These are phyloP conservation scores for Pichia inconspicua DNA, from an alignment of 1,139 yeast species.

Conservation along the genomic window DNA sequence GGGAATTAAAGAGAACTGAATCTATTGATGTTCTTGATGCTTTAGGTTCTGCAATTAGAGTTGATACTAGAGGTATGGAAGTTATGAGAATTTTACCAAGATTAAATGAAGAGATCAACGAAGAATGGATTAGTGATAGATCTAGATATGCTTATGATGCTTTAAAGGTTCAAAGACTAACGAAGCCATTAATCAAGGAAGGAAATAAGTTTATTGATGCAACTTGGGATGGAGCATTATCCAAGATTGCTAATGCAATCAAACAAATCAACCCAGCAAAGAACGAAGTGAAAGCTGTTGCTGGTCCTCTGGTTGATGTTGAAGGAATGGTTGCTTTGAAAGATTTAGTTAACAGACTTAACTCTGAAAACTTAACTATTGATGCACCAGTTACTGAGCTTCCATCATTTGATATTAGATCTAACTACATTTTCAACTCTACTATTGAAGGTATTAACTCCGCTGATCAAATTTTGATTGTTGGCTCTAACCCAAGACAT, in stretches of 20 bases:
- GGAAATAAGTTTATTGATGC: conserved; percentile 68
- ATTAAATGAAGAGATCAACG: conserved; percentile 78
- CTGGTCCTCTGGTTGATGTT: conserved; percentile 78
- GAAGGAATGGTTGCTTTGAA: conserved; percentile 78
- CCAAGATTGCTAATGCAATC: conserved; percentile 61
- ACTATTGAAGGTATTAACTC: conserved; percentile 74
- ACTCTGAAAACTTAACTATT: conserved; percentile 74
- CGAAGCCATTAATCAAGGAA: conserved; percentile 68
- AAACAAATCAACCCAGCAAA: conserved; percentile 51
- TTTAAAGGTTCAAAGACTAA: conserved; percentile 76
- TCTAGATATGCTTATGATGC: conserved; percentile 84
- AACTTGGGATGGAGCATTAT: conserved; percentile 83
- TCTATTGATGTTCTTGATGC: conserved; percentile 83
- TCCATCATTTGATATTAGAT: conserved; percentile 64
- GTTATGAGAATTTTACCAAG: conserved; percentile 86
- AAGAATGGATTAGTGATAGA: conserved; percentile 90
- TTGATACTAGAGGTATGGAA: conserved; percentile 81
- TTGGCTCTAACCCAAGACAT: conserved; percentile 84
- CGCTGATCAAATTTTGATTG: conserved; percentile 70
- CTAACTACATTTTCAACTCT: conserved; percentile 76
- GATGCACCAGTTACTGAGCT: conserved; percentile 51
- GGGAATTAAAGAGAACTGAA: conserved; percentile 90
- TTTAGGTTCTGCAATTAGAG: conserved; percentile 73
- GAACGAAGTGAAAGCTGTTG: conserved; percentile 71
- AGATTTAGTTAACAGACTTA: conserved; percentile 69